Evolutionary conservation across 495 filamentous ascomycete species (phyloP).

Genomic region (Endocarpon pusillum): DNA sequence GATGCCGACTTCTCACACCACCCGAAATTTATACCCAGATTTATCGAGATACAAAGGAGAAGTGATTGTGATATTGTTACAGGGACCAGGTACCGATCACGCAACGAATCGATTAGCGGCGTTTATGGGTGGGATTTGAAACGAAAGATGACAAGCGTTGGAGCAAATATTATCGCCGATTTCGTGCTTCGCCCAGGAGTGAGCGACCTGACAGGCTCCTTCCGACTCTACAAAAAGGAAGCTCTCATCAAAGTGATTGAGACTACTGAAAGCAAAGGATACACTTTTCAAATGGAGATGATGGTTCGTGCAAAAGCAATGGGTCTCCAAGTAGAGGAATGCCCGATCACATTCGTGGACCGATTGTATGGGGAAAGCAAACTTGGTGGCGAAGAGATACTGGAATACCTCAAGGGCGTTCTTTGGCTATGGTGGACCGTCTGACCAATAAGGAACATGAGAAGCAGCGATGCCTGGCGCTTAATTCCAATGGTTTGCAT

Average conservation of each 20-base stretch:
- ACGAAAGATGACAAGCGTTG: slow-evolving; percentile 75
- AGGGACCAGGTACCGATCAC: slow-evolving; percentile 76
- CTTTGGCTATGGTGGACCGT: slow-evolving; percentile 79
- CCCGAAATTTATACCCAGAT: slow-evolving; percentile 84
- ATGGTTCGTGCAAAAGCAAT: slow-evolving; percentile 86
- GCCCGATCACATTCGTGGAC: slow-evolving; percentile 92
- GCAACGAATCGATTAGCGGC: slow-evolving; percentile 47
- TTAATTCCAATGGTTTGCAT: too few species aligned
- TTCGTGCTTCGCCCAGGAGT: slow-evolving; percentile 90
- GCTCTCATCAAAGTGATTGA: slow-evolving; percentile 75
- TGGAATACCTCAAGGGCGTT: slow-evolving; percentile 94
- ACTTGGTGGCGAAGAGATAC: slow-evolving; percentile 86
- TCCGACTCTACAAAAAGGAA: slow-evolving; percentile 79
- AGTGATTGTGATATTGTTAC: slow-evolving; percentile 86
- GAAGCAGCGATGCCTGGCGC: too few species aligned
- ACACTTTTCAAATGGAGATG: slow-evolving; percentile 98
- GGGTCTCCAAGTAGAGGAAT: slow-evolving; percentile 80
- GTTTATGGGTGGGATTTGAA: slow-evolving; percentile 97
- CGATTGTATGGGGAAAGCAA: slow-evolving; percentile 91
- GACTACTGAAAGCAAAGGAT: slow-evolving; percentile 84
- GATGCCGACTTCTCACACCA: slow-evolving; percentile 99
- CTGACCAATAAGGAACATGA: too few species aligned
- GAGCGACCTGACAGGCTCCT: slow-evolving; percentile 87
- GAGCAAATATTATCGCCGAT: slow-evolving; percentile 91
- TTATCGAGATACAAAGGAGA: slow-evolving; percentile 58